Base-by-base conservation (phyloP, 129 eudicot species). In the Artemisia annua region DNA sequence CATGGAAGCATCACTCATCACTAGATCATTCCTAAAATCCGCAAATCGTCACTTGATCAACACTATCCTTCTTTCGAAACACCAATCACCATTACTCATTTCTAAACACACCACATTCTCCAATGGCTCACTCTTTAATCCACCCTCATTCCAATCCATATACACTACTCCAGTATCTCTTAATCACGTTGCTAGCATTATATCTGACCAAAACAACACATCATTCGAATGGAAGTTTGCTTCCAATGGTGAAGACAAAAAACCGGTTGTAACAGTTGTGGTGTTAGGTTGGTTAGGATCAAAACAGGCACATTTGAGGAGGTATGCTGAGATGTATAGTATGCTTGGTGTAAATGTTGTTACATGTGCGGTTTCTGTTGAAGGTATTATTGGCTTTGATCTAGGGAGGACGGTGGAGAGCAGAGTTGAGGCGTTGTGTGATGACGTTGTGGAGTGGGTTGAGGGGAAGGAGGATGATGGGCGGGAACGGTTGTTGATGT, bases 261-360 rank as follows among this genome's bases (percentile, higher is more conserved):
- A 8, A 8, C 80, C 83, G 2, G 71, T 81, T 71, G 84, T 79
- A 26, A 82, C 87, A 53, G 95, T 78, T 50, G 89, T 90, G 65
- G 12, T 90, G 75, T 28, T 90, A 22, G 97, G 95, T 18, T 90
- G 97, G 97, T 71, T 90, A 2, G 91, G 97, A 7, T 85, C 89
- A 11, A 72, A 73, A 79, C 80, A 76, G 53, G 84, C 84, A 66
- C 97, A 90, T 63, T 73, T 90, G 74, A 85, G 79, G 85, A 81
- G 87, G 79, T 90, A 39, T 39, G 30, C 14, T 30, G 72, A 50
- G 22, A 16, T 67, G 72, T 67, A 13, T 49, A 1, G 24, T 20
- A 43, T 1, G 24, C 22, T 48, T 3, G 13, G 28, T 22, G 16
- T 19, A 1, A 39, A 39, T 39, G 46, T 39, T 39, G 2, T 39